Conservation (phyloP, 306 rosid species). For the Castanea sativa region DNA sequence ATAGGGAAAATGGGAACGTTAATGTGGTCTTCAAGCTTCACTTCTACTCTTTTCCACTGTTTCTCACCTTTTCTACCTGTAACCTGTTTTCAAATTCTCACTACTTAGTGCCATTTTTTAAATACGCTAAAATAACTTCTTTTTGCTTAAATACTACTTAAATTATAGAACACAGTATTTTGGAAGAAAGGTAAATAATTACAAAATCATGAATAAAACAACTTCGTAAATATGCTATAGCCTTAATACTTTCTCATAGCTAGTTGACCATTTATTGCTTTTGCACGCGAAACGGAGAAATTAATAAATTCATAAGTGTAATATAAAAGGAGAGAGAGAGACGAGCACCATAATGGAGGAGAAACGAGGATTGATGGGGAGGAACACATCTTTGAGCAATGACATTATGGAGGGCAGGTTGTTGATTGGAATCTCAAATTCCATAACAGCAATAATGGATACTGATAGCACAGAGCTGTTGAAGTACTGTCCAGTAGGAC, state of each 20-base stretch:
- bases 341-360: constrained; percentile 47
- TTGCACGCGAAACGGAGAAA: neutral
- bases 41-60: constrained; percentile 50
- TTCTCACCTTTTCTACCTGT: constrained; percentile 30
- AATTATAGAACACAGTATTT: neutral
- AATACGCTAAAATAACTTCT: neutral
- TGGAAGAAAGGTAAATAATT: too few species aligned
- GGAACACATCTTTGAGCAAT: constrained; percentile 30
- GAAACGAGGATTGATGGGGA: constrained; percentile 52
- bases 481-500: constrained; percentile 45
- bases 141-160: neutral
- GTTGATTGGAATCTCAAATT: constrained; percentile 33
- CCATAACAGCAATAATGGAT: constrained; percentile 38
- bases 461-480: constrained; percentile 33
- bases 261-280: too few species aligned
- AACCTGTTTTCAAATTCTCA: constrained; percentile 26
- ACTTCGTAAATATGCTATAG: too few species aligned
- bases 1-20: constrained; percentile 34
- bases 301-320: neutral
- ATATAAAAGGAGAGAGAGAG: constrained; percentile 5
- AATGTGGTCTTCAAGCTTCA: constrained; percentile 47
- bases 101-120: neutral
- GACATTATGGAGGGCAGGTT: neutral
- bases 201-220: too few species aligned
- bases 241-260: too few species aligned